A percentile compares a stretch with the other conserved stretches of the same genome.
Evolutionary conservation across 805 yeast genomes (phyloP).

Genomic region (Candida fluviatilis): DNA sequence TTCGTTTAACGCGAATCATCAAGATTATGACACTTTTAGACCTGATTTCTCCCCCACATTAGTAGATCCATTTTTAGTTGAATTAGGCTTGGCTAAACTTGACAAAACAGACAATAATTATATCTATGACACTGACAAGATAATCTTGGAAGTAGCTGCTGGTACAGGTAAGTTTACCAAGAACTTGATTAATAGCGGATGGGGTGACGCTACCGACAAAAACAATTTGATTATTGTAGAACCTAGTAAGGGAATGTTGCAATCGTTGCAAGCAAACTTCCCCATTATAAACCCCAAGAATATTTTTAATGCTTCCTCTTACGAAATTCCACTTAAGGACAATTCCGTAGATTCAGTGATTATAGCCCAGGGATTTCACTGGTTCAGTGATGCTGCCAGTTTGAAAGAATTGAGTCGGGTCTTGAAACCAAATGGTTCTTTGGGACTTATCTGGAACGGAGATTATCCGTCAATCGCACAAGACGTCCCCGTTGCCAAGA

Average conservation of each 20-base stretch:
- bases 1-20: constrained; percentile 51
- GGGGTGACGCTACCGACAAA: constrained; percentile 12
- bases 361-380: constrained; percentile 62
- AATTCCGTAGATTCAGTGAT: constrained; percentile 45
- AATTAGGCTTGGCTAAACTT: constrained; percentile 23
- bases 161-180: constrained; percentile 65
- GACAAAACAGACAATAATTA: constrained; percentile 6
- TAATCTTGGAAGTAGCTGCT: constrained; percentile 49
- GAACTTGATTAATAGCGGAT: constrained; percentile 36
- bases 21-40: constrained; percentile 47
- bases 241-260: constrained; percentile 56
- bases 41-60: constrained; percentile 44
- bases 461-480: constrained; percentile 27
- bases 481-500: not conserved
- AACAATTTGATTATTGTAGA: constrained; percentile 45
- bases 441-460: constrained; percentile 60
- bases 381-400: constrained; percentile 54
- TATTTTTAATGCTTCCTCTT: constrained; percentile 38
- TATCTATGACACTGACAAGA: constrained; percentile 17
- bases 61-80: constrained; percentile 40
- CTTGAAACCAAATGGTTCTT: constrained; percentile 42
- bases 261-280: constrained; percentile 40
- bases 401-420: constrained; percentile 49
- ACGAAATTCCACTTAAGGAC: constrained; percentile 43
- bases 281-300: constrained; percentile 33